Conservation (phyloP, 2,329 filamentous ascomycete genomes). For the Rutstroemia sp. region DNA sequence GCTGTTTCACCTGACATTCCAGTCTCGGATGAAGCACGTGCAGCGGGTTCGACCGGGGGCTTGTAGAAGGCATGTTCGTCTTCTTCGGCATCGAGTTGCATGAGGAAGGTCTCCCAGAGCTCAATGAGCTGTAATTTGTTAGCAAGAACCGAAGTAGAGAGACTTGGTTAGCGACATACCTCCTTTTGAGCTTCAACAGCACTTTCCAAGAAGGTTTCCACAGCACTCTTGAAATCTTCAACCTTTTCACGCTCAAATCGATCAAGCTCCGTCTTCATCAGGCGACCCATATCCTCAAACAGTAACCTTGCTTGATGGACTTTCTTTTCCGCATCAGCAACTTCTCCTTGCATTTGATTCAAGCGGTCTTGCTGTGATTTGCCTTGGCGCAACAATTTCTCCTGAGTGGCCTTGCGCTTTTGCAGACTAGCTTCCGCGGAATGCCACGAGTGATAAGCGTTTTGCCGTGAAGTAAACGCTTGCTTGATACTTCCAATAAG, state of each 20-base stretch:
- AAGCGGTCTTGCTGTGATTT: constrained; percentile 93
- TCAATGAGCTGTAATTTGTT: constrained; percentile 52
- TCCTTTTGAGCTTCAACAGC: constrained; percentile 98
- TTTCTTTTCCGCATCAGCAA: constrained; percentile 88
- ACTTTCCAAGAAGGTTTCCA: constrained; percentile 95
- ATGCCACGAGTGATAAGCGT: constrained; percentile 94
- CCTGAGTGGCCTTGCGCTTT: constrained; percentile 82
- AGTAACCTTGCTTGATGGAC: constrained; percentile 83
- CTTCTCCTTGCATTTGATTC: constrained; percentile 86
- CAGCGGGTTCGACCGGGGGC: constrained; percentile 47
- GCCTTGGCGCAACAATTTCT: constrained; percentile 91
- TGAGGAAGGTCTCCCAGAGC: constrained; percentile 96
- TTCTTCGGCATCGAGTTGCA: constrained; percentile 92
- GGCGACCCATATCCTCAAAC: constrained; percentile 94
- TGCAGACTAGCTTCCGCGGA: constrained; percentile 80
- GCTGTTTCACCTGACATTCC: constrained; percentile 27
- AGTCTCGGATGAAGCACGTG: constrained; percentile 41
- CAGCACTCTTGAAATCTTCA: constrained; percentile 96
- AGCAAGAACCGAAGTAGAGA: background rate
- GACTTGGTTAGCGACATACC: constrained; percentile 44
- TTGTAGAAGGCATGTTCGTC: constrained; percentile 65
- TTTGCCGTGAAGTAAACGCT: constrained; percentile 86
- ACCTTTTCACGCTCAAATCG: constrained; percentile 96
- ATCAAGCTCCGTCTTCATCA: constrained; percentile 88
- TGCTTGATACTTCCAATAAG: constrained; percentile 92